These are phyloP conservation scores for Barnettozyma populi DNA, from an alignment of 805 yeast genomes.

Conservation along the genomic window DNA sequence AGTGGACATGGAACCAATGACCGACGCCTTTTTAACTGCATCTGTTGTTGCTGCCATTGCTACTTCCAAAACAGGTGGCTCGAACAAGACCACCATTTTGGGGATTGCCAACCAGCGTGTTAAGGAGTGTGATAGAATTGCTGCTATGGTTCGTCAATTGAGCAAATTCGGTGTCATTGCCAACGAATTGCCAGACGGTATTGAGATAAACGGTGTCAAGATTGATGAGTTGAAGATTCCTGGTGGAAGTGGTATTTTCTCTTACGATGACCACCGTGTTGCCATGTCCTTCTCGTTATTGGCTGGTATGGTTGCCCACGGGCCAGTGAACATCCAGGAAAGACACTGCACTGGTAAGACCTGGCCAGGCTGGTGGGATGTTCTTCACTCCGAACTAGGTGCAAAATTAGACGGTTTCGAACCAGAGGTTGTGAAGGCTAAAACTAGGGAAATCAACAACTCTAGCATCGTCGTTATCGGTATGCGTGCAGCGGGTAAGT, in stretches of 20 bases:
- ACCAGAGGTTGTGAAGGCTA: conserved; percentile 26
- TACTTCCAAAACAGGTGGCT: conserved; percentile 33
- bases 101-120: conserved; percentile 99
- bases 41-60: conserved; percentile 97
- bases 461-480: conserved; percentile 74
- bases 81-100: conserved; percentile 63
- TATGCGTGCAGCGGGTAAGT: conserved; percentile 97
- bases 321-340: conserved; percentile 70
- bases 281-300: conserved; percentile 94
- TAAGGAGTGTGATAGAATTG: conserved; percentile 93
- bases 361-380: conserved; percentile 99
- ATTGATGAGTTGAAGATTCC: conserved; percentile 52
- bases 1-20: conserved; percentile 99
- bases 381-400: conserved; percentile 62
- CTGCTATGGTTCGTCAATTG: conserved; percentile 86
- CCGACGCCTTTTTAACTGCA: conserved; percentile 96
- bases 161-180: conserved; percentile 88
- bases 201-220: conserved; percentile 71
- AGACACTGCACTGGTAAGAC: conserved; percentile 94
- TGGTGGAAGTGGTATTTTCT: conserved; percentile 49
- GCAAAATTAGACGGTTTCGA: conserved; percentile 70
- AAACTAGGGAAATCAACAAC: conserved; percentile 31
- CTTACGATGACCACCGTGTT: conserved; percentile 95
- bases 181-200: conserved; percentile 86
- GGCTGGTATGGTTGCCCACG: conserved; percentile 56